These are phyloP conservation scores for Colletotrichum magnum DNA, from an alignment of 2,329 filamentous ascomycete genomes.

Conservation along the genomic window DNA sequence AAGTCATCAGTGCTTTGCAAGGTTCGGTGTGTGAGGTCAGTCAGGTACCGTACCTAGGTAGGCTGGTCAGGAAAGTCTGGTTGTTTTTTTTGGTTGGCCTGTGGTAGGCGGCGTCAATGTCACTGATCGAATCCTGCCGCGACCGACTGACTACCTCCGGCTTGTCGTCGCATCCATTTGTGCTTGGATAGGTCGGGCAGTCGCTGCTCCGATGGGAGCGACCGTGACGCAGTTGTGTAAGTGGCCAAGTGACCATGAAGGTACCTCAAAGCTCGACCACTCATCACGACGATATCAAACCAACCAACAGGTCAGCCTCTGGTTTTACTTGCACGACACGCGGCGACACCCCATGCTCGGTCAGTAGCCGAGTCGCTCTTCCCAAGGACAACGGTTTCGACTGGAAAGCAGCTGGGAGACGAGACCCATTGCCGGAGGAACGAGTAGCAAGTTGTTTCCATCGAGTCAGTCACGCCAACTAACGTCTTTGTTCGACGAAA, in stretches of 20 bases:
- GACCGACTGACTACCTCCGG: no score
- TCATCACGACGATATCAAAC: not conserved
- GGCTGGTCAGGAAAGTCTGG: not conserved
- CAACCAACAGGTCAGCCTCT: constrained; percentile 1
- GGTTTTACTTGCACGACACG: not conserved
- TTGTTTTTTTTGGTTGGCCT: constrained; percentile 10
- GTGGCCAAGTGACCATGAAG: constrained; percentile 28
- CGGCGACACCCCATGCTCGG: constrained; percentile 5
- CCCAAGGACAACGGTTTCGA: constrained; percentile 1
- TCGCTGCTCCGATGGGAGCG: constrained; percentile 12
- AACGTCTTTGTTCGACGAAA: constrained; percentile 33
- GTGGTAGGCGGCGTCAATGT: constrained; percentile 22
- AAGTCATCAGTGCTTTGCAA: constrained; percentile 33
- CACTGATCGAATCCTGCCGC: constrained; percentile 11
- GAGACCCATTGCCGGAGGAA: constrained; percentile 32
- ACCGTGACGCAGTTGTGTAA: constrained; percentile 36
- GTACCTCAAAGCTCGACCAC: constrained; percentile 24
- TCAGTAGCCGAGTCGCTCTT: constrained; percentile 1
- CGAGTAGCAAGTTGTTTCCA: constrained; percentile 34
- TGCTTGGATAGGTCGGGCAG: constrained; percentile 7
- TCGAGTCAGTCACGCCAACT: constrained; percentile 38
- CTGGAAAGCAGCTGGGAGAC: constrained; percentile 19
- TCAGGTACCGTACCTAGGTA: not conserved
- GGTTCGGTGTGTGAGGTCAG: constrained; percentile 24
- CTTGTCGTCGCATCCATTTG: not conserved